Evolutionary conservation across 2,329 filamentous ascomycete species (phyloP).

Genomic region (Botrytis fabae): DNA sequence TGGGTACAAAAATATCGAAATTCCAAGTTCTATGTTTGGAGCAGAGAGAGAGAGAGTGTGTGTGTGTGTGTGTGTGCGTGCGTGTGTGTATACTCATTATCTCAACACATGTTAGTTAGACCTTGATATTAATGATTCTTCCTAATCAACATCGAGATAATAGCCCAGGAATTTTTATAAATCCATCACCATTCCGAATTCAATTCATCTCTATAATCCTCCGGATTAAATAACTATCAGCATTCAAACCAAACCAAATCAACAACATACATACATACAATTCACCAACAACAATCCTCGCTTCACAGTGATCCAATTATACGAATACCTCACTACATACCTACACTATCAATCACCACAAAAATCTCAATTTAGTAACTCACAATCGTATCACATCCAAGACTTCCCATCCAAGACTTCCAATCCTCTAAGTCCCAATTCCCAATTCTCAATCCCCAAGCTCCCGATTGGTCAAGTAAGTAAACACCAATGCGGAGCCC

Average conservation of each 20-base stretch:
- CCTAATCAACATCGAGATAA: not conserved
- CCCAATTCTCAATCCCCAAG: not conserved
- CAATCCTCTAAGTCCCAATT: not conserved
- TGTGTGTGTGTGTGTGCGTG: too few relatives aligned
- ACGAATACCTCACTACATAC: not conserved
- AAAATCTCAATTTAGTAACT: too few relatives aligned
- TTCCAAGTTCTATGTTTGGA: not conserved
- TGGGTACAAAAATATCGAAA: not conserved
- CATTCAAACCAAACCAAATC: too few relatives aligned
- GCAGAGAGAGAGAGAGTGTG: not conserved
- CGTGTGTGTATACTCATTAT: too few relatives aligned
- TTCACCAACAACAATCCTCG: not conserved
- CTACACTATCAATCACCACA: too few relatives aligned
- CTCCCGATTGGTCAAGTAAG: too few relatives aligned
- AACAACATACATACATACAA: not conserved
- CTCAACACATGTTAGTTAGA: not conserved
- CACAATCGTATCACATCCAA: too few relatives aligned
- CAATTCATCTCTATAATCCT: not conserved
- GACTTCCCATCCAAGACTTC: too few relatives aligned
- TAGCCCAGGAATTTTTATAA: not conserved
- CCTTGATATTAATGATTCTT: too few relatives aligned
- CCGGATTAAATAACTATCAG: not conserved
- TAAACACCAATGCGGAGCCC: too few relatives aligned
- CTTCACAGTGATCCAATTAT: fast-evolving
- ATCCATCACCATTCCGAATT: too few relatives aligned